phyloP scores from a whole-genome alignment of 2,329 filamentous ascomycete genomes.

The Colletotrichum sp. region DNA sequence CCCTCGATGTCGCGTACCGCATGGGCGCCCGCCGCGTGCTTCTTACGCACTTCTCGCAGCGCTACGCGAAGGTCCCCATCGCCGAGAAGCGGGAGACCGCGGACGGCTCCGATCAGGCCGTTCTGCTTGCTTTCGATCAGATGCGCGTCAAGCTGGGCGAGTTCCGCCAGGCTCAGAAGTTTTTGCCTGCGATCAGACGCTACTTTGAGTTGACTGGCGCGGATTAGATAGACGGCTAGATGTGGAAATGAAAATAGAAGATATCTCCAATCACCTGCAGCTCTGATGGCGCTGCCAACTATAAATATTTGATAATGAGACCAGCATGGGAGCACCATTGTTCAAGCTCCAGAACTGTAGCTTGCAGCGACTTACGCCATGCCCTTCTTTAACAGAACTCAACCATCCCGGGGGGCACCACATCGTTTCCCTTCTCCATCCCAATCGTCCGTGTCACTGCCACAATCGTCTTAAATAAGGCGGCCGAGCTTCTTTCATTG shows the following conservation, averaged over 20 bases:
- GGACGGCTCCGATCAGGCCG: conserved; percentile 57
- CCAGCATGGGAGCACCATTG: too few relatives aligned
- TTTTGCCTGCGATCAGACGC: conserved; percentile 61
- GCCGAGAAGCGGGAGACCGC: conserved; percentile 42
- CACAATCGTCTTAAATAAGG: too few relatives aligned
- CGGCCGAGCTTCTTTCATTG: too few relatives aligned
- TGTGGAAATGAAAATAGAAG: neutral
- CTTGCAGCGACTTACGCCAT: too few relatives aligned
- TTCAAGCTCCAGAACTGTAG: too few relatives aligned
- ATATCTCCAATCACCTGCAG: neutral
- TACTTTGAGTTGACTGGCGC: conserved; percentile 51
- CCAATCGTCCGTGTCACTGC: too few relatives aligned
- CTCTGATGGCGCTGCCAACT: too few relatives aligned
- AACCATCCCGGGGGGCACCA: too few relatives aligned
- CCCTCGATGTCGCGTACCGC: conserved; percentile 72
- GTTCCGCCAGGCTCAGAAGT: conserved; percentile 68
- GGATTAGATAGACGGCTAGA: conserved; percentile 17
- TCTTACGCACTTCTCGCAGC: conserved; percentile 93
- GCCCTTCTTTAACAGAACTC: too few relatives aligned
- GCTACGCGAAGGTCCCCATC: conserved; percentile 79
- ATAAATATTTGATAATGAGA: too few relatives aligned
- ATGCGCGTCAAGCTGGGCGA: conserved; percentile 76
- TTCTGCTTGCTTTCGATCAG: conserved; percentile 78
- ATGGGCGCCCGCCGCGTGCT: conserved; percentile 85
- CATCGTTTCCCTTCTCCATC: too few relatives aligned